Evolutionary conservation across 148 eudicot species (phyloP), one percentile per base, ranked within the genome.

Genomic region (Simmondsia chinensis): DNA sequence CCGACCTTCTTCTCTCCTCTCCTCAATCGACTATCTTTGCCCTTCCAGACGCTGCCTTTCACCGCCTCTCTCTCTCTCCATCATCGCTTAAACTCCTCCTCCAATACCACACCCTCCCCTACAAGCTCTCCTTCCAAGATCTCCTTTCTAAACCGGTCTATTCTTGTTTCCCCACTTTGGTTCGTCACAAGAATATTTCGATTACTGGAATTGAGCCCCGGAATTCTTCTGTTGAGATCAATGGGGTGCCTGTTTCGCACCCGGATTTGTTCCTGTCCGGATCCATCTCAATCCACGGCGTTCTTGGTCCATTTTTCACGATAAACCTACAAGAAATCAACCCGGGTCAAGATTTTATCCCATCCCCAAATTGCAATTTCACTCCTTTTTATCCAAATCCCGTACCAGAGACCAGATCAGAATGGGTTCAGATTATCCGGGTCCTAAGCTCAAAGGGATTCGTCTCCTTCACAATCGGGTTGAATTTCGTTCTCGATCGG

Each of bases 221-320:
- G 21, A 21, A 37, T 6, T 41, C 53, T 4, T 13, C 32, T 0
- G 39, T 72, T 16, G 60, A 58, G 50, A 79, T 83, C 68, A 83
- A 83, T 43, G 32, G 65, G 21, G 75, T 76, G 18, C 16, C 34
- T 22, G 15, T 79, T 28, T 46, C 94, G 16, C 87, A 79, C 41
- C 87, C 87, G 1, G 75, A 79, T 54, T 20, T 83, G 66, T 83
- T 79, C 43, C 73, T 79, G 20, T 61, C 53, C 0, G 76, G 70
- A 4, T 36, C 61, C 5, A n/a, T 79, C 22, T 29, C 75, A 0
- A 74, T 79, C n/a, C 87, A 83, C 35, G 94, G 94, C 3, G 77
- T 83, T 39, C 48, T 57, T 27, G 62, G 41, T 4, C 69, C 87
- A 0, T 79, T 83, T 50, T 37, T 68, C 4, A 5, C 50, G 2